Percentiles rank a stretch among this genome's conserved stretches.
Evolutionary conservation across 768 basidiomycete genomes (phyloP).

Genomic region (Boletales sp.): DNA sequence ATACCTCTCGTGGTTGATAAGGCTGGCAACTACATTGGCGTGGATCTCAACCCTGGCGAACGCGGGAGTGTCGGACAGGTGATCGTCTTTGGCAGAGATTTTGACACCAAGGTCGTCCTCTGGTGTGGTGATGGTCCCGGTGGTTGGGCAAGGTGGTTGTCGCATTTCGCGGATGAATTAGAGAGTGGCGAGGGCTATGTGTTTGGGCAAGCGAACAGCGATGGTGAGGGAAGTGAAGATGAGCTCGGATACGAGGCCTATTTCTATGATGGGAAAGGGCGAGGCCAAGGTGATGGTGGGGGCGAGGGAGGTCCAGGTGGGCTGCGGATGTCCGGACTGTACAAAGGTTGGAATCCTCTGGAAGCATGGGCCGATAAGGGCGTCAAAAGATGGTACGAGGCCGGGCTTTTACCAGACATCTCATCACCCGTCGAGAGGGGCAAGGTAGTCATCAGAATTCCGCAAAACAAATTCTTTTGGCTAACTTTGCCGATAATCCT

Average conservation of each 20-base stretch:
- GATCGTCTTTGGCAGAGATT: slow-evolving; percentile 97
- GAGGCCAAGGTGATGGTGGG: slow-evolving; percentile 75
- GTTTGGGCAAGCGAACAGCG: slow-evolving; percentile 52
- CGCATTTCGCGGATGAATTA: slow-evolving; percentile 86
- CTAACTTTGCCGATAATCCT: slow-evolving; percentile 17
- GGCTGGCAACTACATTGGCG: slow-evolving; percentile 92
- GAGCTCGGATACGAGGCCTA: slow-evolving; percentile 84
- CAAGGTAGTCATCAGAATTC: slow-evolving; percentile 40
- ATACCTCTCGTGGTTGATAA: slow-evolving; percentile 93
- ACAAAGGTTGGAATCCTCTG: slow-evolving; percentile 87
- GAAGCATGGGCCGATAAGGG: slow-evolving; percentile 94
- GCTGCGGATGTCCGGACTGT: slow-evolving; percentile 76
- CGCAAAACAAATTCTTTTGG: slow-evolving; percentile 1
- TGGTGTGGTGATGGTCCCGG: slow-evolving; percentile 87
- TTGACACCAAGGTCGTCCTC: slow-evolving; percentile 95
- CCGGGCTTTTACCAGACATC: slow-evolving; percentile 61
- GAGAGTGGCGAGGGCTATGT: slow-evolving; percentile 90
- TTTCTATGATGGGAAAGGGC: slow-evolving; percentile 76
- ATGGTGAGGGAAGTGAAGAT: slow-evolving; percentile 78
- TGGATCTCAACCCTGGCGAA: slow-evolving; percentile 87
- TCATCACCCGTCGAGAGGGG: slow-evolving; percentile 39
- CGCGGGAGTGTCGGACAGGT: slow-evolving; percentile 83
- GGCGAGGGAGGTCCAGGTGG: slow-evolving; percentile 70
- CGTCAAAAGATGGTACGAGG: slow-evolving; percentile 80
- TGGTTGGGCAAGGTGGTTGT: slow-evolving; percentile 95